A percentile compares a stretch with the other conserved stretches of the same genome.
Conservation (phyloP, 2,329 filamentous ascomycete genomes). For the Aspergillus arachidicola region DNA sequence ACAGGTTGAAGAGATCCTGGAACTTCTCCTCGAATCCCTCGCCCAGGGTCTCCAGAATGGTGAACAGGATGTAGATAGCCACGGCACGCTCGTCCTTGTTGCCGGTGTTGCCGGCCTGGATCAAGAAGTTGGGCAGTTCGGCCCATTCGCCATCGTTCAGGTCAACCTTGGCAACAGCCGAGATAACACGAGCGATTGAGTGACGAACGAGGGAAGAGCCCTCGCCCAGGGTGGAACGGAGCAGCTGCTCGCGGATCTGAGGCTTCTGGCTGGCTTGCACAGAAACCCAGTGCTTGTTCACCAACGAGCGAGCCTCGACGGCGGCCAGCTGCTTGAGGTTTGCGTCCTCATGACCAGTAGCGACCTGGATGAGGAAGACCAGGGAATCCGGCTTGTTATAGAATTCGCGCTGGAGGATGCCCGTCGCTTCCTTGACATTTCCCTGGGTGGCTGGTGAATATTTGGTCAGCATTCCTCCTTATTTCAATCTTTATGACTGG, state of each 20-base stretch:
- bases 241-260: constrained; percentile 76
- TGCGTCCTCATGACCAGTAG: constrained; percentile 72
- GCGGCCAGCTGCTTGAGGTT: constrained; percentile 86
- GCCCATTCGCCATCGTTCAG: constrained; percentile 84
- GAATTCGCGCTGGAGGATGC: constrained; percentile 88
- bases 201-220: constrained; percentile 76
- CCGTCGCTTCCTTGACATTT: constrained; percentile 85
- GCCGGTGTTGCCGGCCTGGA: constrained; percentile 75
- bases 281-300: constrained; percentile 81
- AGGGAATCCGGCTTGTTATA: constrained; percentile 85
- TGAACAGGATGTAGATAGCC: constrained; percentile 89
- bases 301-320: constrained; percentile 82
- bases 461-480: constrained; percentile 20
- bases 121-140: constrained; percentile 76
- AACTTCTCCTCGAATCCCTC: constrained; percentile 82
- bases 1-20: constrained; percentile 76
- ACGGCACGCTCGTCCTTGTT: constrained; percentile 83
- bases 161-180: constrained; percentile 82
- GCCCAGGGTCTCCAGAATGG: constrained; percentile 84
- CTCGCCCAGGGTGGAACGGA: constrained; percentile 82
- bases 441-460: constrained; percentile 74
- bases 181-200: constrained; percentile 83
- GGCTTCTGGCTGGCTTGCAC: constrained; percentile 75
- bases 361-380: constrained; percentile 82
- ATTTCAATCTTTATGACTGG: background rate